A percentile compares a stretch with the other conserved stretches of the same genome.
phyloP scores from a whole-genome alignment of 1,284 basidiomycete species.

The Vanrija humicola region DNA sequence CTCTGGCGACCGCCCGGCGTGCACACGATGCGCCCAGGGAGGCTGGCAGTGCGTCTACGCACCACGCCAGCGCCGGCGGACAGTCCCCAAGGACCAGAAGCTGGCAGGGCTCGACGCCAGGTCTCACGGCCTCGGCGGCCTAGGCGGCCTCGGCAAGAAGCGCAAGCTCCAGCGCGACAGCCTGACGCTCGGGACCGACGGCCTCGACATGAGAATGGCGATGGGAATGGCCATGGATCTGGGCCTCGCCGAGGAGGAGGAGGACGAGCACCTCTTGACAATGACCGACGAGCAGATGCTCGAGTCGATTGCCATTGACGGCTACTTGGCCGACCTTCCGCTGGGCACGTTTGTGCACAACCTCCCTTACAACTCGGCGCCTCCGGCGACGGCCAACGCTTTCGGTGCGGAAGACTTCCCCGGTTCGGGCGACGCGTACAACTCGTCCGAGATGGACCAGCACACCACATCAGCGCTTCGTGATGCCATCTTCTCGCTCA shows the following conservation, averaged over 20 bases:
- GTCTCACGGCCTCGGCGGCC: neutral
- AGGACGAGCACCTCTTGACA: conserved; percentile 40
- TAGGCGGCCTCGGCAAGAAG: conserved; percentile 29
- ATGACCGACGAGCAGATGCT: conserved; percentile 47
- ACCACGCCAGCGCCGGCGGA: conserved; percentile 45
- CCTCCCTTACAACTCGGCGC: conserved; percentile 33
- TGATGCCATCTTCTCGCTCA: conserved; percentile 48
- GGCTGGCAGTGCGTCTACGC: conserved; percentile 47
- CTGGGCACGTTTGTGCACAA: conserved; percentile 44
- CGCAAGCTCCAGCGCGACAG: conserved; percentile 35
- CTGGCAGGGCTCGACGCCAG: conserved; percentile 16
- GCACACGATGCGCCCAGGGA: conserved; percentile 43
- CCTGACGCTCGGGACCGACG: conserved; percentile 24
- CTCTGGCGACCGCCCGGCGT: conserved; percentile 45
- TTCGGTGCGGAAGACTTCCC: conserved; percentile 33
- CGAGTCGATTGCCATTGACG: conserved; percentile 46
- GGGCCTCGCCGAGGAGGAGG: conserved; percentile 40
- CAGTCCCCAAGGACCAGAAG: conserved; percentile 44
- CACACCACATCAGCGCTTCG: conserved; percentile 47
- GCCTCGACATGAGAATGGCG: conserved; percentile 44
- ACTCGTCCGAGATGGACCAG: conserved; percentile 44
- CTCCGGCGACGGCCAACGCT: conserved; percentile 11
- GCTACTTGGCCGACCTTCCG: conserved; percentile 47
- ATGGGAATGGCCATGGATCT: conserved; percentile 48
- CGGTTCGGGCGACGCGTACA: conserved; percentile 24